Evolutionary conservation across 805 yeast genomes (phyloP).

Genomic region (Ogataea corticis): DNA sequence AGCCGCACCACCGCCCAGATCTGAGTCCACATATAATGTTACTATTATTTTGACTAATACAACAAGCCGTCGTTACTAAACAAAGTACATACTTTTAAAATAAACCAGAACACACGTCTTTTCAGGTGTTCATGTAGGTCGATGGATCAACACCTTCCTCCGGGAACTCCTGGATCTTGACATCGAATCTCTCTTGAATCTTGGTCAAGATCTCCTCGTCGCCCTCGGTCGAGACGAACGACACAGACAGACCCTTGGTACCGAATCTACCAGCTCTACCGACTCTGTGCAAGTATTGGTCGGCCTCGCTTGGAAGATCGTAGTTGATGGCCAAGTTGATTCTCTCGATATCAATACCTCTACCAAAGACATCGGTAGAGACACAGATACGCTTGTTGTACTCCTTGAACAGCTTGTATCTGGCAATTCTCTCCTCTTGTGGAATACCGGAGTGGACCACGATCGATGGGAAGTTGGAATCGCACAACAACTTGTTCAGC

Average conservation of each 20-base stretch:
- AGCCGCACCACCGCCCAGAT: no score
- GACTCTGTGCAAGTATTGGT: constrained; percentile 97
- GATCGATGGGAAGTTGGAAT: constrained; percentile 94
- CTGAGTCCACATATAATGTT: no score
- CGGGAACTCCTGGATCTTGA: constrained; percentile 91
- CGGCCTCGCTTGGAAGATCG: constrained; percentile 95
- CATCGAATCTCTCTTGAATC: constrained; percentile 97
- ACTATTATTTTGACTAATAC: no score
- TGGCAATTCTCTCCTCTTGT: constrained; percentile 96
- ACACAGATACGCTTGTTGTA: constrained; percentile 99
- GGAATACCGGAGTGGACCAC: constrained; percentile 94
- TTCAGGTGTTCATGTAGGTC: constrained; percentile 92
- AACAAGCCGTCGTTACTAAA: background rate
- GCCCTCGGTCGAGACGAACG: constrained; percentile 80
- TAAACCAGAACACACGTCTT: background rate
- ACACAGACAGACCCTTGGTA: constrained; percentile 95
- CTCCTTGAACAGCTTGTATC: constrained; percentile 95
- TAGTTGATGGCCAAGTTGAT: constrained; percentile 97
- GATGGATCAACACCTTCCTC: constrained; percentile 98
- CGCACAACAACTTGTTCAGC: constrained; percentile 83
- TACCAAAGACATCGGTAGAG: constrained; percentile 96
- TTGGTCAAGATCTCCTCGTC: constrained; percentile 88
- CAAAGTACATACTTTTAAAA: constrained; percentile 8
- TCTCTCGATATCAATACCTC: constrained; percentile 99
- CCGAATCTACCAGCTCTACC: constrained; percentile 99